Evolutionary conservation across 306 rosid species (phyloP), one percentile per base, ranked within the genome.

Genomic region (Cucumis melo): DNA sequence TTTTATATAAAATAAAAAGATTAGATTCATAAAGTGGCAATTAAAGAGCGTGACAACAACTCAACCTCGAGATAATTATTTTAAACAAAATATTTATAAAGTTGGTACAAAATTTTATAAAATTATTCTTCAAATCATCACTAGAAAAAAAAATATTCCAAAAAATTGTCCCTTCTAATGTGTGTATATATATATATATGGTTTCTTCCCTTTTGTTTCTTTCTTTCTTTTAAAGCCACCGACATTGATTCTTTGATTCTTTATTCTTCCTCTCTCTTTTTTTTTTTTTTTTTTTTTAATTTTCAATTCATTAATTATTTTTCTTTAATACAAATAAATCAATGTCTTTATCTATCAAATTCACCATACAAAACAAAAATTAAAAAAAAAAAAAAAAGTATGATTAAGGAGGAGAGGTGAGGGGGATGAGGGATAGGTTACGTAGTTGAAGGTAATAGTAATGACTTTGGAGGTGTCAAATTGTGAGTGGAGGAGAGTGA

Each of bases 1-100:
- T n/a, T n/a, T n/a, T n/a, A n/a, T n/a, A n/a, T 27, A 27, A 27
- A 27, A 27, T 12, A 13, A 58, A 58, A 58, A 2, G 57, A 68
- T 42, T 46, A 70, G 39, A 70, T 70, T 46, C 23, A 68, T 44
- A 68, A 68, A 68, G 36, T 21, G 57, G 44, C 8, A 24, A 23
- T 23, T 46, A 10, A 3, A 21, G 55, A 70, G 75, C 75, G 75
- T 70, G 75, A 46, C 75, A 70, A 3, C 58, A 70, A 70, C 75
- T 70, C 75, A 70, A 70, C 75, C 75, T 70, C 6, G 32, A 46
- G 41, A 70, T 21, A 23, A 46, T 3, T 21, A 46, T 21, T 23
- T 23, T 5, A 11, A 62, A 46, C 6, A 27, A 27, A 27, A 27
- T 11, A 14, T 46, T 70, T 44, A 2, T 21, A 70, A 70, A 70